Evolutionary conservation across 345 rosid species (phyloP), one percentile per base, ranked within the genome.

Genomic region (Reutealis trisperma): DNA sequence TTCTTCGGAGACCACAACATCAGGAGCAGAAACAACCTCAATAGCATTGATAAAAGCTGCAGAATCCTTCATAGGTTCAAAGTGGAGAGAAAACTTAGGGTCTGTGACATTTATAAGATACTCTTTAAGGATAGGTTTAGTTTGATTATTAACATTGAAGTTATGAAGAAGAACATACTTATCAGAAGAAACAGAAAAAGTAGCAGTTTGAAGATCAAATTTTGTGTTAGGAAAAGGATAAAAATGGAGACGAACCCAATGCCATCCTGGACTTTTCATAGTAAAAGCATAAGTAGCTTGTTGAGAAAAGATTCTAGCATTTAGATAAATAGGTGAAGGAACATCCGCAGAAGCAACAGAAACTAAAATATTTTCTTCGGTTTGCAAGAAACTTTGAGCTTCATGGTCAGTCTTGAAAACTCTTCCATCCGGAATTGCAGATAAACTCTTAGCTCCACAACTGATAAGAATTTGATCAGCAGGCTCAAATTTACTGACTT

Each of bases 191-290:
- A 92, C 93, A 0, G 90, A 83, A 62, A 92, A 90, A 0, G 89
- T 80, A 1, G 94, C 85, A 41, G 81, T 85, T 58, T 71, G 85
- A 59, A 92, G 92, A 77, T 92, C 89, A 72, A 74, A 85, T 49
- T 79, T 80, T 34, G 79, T 61, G 74, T 80, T 81, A 3, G 86
- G 82, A 27, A 92, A 22, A 0, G 93, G 83, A 55, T 69, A 85
- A 80, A 92, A 88, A 81, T 92, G 89, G 45, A 92, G 89, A 4
- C 97, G 92, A 70, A 92, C 81, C 92, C 92, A 92, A 80, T 92
- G 97, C 82, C 85, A 92, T 13, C 97, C 94, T 11, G 94, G 88
- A 8, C 74, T 76, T 0, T 84, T 79, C 79, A 90, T 60, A 25
- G 80, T 78, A 69, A 92, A 89, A 2, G 82, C 72, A 60, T 90